Conservation (phyloP, 2,329 filamentous ascomycete genomes). For the Phyllosticta paracitricarpa region DNA sequence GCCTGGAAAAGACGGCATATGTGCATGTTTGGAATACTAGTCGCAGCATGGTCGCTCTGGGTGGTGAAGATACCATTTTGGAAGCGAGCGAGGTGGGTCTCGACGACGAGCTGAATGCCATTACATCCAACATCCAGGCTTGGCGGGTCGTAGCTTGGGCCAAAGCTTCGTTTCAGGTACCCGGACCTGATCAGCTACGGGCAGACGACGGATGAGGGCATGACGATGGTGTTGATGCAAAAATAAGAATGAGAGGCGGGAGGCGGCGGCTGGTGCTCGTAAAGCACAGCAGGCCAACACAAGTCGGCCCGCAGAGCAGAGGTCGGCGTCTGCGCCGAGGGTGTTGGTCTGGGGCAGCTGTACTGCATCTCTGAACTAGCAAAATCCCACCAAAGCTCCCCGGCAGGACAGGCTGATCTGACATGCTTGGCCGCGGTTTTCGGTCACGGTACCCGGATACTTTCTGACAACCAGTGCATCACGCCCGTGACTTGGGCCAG, state of each 20-base stretch:
- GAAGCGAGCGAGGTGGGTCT: neutral
- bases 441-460: neutral
- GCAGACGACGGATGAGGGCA: neutral
- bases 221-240: neutral
- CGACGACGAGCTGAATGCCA: neutral
- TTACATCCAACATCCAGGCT: neutral
- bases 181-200: neutral
- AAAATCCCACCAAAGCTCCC: neutral
- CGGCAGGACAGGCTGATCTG: neutral
- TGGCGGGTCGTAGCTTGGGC: neutral
- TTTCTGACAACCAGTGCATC: neutral
- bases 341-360: neutral
- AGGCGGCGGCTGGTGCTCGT: neutral
- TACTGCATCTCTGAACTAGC: neutral
- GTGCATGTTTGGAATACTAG: neutral
- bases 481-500: neutral
- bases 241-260: neutral
- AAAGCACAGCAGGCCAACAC: neutral
- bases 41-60: neutral
- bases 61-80: neutral
- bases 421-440: neutral
- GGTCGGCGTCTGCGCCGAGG: neutral
- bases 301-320: neutral
- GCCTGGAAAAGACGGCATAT: neutral
- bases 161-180: neutral